phyloP scores from a whole-genome alignment of 768 basidiomycete genomes.

The Hericium coralloides region DNA sequence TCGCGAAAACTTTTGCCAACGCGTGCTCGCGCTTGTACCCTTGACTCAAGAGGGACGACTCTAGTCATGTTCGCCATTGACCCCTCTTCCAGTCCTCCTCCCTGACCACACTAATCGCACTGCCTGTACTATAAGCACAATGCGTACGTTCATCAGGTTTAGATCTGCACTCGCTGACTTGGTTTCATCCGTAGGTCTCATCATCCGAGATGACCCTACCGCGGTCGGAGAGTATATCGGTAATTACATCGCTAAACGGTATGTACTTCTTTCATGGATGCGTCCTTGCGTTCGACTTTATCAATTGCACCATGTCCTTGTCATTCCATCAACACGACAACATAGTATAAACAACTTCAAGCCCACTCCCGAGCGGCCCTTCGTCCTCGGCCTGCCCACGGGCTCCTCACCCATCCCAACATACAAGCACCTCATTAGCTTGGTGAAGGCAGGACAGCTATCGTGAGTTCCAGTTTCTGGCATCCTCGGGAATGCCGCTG shows the following conservation, averaged over 20 bases:
- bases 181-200: slow-evolving; percentile 48
- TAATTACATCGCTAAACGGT: slow-evolving; percentile 74
- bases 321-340: no score
- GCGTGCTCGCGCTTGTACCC: no score
- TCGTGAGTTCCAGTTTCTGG: slow-evolving; percentile 40
- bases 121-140: neutral
- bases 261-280: slow-evolving; percentile 5
- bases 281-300: neutral
- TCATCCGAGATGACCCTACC: slow-evolving; percentile 67
- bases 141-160: neutral
- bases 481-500: neutral
- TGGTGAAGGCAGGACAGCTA: slow-evolving; percentile 68
- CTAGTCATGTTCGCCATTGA: no score
- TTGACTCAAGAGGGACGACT: no score
- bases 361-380: slow-evolving; percentile 65
- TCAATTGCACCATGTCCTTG: neutral
- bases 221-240: slow-evolving; percentile 75
- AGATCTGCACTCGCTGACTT: neutral
- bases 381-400: slow-evolving; percentile 84
- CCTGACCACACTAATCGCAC: neutral
- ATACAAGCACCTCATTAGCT: slow-evolving; percentile 73
- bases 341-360: slow-evolving; percentile 66
- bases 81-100: neutral
- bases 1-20: no score
- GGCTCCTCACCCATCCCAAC: slow-evolving; percentile 86